Conservation (phyloP, 805 yeast species). For the Candida piceae region DNA sequence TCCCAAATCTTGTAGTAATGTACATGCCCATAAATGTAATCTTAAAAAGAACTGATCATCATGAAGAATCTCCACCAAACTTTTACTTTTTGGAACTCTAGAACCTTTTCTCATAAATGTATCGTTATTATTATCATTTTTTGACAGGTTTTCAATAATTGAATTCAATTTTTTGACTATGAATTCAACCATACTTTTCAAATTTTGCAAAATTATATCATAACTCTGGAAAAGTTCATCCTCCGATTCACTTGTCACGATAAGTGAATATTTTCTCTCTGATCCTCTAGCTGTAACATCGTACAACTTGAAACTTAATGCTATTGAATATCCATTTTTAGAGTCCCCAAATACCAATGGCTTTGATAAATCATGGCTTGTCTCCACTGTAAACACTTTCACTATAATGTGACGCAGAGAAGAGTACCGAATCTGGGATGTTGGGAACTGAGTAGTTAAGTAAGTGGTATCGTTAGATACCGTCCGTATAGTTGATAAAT, state of each 20-base stretch:
- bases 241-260: constrained; percentile 54
- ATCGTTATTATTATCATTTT: constrained; percentile 37
- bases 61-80: constrained; percentile 48
- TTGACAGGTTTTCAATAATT: constrained; percentile 12
- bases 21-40: constrained; percentile 61
- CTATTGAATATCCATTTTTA: constrained; percentile 53
- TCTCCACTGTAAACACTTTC: constrained; percentile 63
- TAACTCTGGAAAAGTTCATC: constrained; percentile 48
- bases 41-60: constrained; percentile 51
- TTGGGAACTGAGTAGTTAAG: constrained; percentile 59
- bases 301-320: constrained; percentile 53
- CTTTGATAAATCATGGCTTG: constrained; percentile 50
- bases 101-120: constrained; percentile 52
- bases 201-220: constrained; percentile 41
- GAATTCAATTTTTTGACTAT: constrained; percentile 28
- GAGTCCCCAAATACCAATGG: constrained; percentile 65
- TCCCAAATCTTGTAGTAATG: constrained; percentile 33
- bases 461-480: constrained; percentile 25
- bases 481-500: constrained; percentile 27
- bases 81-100: constrained; percentile 46
- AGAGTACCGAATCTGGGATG: constrained; percentile 45
- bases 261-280: constrained; percentile 60
- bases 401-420: constrained; percentile 54
- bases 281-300: constrained; percentile 71
- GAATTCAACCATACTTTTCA: constrained; percentile 35